Evolutionary conservation across 352 stramenopile genomes (phyloP), one percentile per base, ranked within the genome.

Genomic region (Labyrinthula sp.): DNA sequence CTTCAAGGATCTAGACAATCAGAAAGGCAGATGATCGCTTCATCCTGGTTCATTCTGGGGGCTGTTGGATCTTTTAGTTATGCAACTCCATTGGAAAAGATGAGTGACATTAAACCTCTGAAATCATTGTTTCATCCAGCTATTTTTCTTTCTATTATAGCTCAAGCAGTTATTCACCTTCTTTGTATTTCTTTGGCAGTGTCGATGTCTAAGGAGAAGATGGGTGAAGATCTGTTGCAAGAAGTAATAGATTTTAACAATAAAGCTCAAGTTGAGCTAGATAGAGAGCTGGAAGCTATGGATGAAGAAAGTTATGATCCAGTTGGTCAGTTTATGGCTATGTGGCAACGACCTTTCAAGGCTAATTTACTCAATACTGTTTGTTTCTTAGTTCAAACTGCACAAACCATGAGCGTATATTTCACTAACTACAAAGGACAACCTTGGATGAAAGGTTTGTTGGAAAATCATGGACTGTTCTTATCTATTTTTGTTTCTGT

Each of bases 1-100:
- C 63, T 97, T 18, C 73, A 93, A 59, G 93, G 93, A 49, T 87
- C 95, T 26, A 95, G 96, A 66, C 92, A 94, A 59, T 87, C 84
- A 3, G 93, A 98, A 71, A 82, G 75, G 40, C 85, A 96, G 56
- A 81, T 40, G 82, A 85, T 52, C 31, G 43, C 71, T 18, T 57
- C 72, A 21, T 40, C 75, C 6, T 72, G 73, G 7, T 21, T 85
- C 1, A 48, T 71, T 15, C 69, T 83, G 20, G 67, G 74, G 2
- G 63, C 48, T 3, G 86, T 83, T 50, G 71, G 82, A 30, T 69
- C 74, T 36, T 66, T 83, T 1, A 79, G 79, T 38, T 70, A 80
- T 31, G 81, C 81, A 18, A 92, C 89, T 35, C 89, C 89, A 12
- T 56, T 97, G 22, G 59, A 78, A 14, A 85, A 77, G 18, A 65